Conservation (phyloP, 2,329 filamentous ascomycete genomes). For the Cryphonectria nitschkei region DNA sequence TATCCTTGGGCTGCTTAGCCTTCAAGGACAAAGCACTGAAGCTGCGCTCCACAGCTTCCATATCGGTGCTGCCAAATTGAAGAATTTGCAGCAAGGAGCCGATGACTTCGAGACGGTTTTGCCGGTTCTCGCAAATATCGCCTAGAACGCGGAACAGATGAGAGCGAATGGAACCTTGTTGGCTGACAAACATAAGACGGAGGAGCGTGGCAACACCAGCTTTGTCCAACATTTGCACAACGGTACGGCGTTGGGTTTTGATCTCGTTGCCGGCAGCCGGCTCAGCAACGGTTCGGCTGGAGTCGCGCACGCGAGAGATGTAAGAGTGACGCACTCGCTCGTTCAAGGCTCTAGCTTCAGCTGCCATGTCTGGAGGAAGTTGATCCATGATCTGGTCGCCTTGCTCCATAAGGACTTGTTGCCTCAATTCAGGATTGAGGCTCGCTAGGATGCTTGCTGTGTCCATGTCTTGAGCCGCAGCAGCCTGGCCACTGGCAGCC, state of each 20-base stretch:
- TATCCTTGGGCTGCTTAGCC: slow-evolving; percentile 77
- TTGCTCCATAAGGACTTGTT: slow-evolving; percentile 88
- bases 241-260: slow-evolving; percentile 76
- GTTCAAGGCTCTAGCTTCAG: slow-evolving; percentile 76
- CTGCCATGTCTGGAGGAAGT: slow-evolving; percentile 82
- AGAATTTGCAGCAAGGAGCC: slow-evolving; percentile 90
- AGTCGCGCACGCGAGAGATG: slow-evolving; percentile 38
- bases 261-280: slow-evolving; percentile 42
- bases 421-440: slow-evolving; percentile 80
- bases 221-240: slow-evolving; percentile 97
- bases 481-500: slow-evolving; percentile 57
- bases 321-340: slow-evolving; percentile 42
- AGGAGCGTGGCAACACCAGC: slow-evolving; percentile 92
- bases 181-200: slow-evolving; percentile 96
- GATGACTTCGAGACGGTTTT: slow-evolving; percentile 91
- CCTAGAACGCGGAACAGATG: slow-evolving; percentile 86
- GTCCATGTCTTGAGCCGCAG: slow-evolving; percentile 73
- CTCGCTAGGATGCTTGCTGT: slow-evolving; percentile 90
- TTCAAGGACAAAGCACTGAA: slow-evolving; percentile 91
- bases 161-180: slow-evolving; percentile 82
- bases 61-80: slow-evolving; percentile 92
- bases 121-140: slow-evolving; percentile 94
- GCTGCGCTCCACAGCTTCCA: slow-evolving; percentile 91
- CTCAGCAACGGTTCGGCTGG: slow-evolving; percentile 33
- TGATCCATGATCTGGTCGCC: slow-evolving; percentile 85